These are phyloP conservation scores for Ilyonectria robusta DNA, from an alignment of 2,329 filamentous ascomycete species.

Conservation along the genomic window DNA sequence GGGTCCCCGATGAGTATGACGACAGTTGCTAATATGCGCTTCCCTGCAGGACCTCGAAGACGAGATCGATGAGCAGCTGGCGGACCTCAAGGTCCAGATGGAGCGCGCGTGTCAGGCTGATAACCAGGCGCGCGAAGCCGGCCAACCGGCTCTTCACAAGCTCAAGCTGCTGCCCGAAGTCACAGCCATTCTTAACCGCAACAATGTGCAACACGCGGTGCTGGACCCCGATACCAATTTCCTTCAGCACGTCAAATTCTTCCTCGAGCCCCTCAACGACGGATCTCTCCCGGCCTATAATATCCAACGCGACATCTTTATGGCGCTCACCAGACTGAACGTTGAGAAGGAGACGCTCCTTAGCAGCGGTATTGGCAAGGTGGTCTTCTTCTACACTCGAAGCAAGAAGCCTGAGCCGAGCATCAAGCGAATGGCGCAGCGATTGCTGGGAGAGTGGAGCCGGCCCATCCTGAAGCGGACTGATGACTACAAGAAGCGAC, in stretches of 20 bases:
- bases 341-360: conserved; percentile 93
- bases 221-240: conserved; percentile 97
- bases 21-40: conserved; percentile 38
- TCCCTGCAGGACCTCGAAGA: conserved; percentile 83
- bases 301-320: conserved; percentile 95
- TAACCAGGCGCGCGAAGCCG: conserved; percentile 83
- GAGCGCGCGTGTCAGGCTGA: conserved; percentile 90
- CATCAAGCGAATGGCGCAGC: conserved; percentile 95
- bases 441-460: conserved; percentile 95
- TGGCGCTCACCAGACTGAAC: conserved; percentile 82
- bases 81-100: conserved; percentile 90
- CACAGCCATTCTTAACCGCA: conserved; percentile 88
- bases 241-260: conserved; percentile 94
- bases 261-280: conserved; percentile 94
- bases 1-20: not conserved
- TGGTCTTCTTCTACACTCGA: conserved; percentile 96
- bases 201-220: conserved; percentile 85
- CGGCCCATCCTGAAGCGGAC: conserved; percentile 93
- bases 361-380: conserved; percentile 94
- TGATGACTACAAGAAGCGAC: conserved; percentile 93
- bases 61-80: conserved; percentile 91
- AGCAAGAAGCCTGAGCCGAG: conserved; percentile 88
- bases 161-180: conserved; percentile 95
- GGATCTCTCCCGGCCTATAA: conserved; percentile 96
- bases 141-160: conserved; percentile 90